phyloP scores from a whole-genome alignment of 2,329 filamentous ascomycete genomes.

The Westerdykella sp. region DNA sequence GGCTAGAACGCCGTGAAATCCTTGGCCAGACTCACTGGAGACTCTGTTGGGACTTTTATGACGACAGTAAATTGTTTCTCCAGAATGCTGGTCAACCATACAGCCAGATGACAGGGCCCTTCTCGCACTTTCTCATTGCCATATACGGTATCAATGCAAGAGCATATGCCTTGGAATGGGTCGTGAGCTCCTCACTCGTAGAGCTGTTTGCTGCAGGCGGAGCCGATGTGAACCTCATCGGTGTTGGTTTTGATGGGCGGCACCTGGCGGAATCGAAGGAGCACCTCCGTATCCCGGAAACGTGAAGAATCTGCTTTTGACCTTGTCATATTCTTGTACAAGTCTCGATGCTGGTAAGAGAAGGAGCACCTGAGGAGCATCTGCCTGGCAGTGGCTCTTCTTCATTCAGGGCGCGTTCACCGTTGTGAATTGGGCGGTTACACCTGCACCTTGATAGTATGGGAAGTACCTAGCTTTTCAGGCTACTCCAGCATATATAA shows the following conservation, averaged over 20 bases:
- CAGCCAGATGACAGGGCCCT: slow-evolving; percentile 32
- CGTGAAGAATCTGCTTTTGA: no score
- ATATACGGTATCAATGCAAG: slow-evolving; percentile 18
- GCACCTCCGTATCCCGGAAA: no score
- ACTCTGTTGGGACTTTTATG: slow-evolving; percentile 19
- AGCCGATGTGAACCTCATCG: slow-evolving; percentile 13
- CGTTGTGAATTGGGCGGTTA: no score
- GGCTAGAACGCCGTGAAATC: slow-evolving; percentile 9
- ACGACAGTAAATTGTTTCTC: not conserved
- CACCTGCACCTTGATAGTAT: no score
- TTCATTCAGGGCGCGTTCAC: no score
- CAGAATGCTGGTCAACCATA: slow-evolving; percentile 14
- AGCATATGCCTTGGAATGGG: slow-evolving; percentile 27
- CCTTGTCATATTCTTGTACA: no score
- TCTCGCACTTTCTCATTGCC: slow-evolving; percentile 26
- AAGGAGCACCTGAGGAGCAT: no score
- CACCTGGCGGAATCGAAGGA: slow-evolving; percentile 3
- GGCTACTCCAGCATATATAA: no score
- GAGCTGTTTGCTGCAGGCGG: slow-evolving; percentile 6
- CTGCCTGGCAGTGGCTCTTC: no score
- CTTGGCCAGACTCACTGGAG: slow-evolving; percentile 17
- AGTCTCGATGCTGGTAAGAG: no score
- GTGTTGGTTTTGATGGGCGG: slow-evolving; percentile 27
- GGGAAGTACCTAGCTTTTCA: no score
- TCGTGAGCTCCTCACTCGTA: slow-evolving; percentile 12